phyloP scores from a whole-genome alignment of 768 basidiomycete genomes.

The Macrocybe gigantea region DNA sequence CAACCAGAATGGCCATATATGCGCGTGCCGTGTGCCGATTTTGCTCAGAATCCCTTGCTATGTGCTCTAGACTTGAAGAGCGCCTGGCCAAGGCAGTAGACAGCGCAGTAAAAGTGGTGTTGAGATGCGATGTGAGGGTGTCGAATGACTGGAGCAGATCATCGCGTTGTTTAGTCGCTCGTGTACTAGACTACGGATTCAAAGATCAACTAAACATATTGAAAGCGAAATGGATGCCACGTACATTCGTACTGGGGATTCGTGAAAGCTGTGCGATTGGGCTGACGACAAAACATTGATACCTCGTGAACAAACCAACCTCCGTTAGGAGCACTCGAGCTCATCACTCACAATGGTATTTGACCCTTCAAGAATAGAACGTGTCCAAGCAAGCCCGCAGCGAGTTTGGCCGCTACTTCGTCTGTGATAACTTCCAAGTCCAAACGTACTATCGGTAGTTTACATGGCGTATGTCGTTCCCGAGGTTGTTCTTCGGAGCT shows the following conservation, averaged over 20 bases:
- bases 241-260: conserved; percentile 42
- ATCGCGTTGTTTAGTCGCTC: conserved; percentile 50
- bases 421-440: conserved; percentile 49
- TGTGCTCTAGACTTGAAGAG: too few species aligned
- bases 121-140: conserved; percentile 65
- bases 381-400: conserved; percentile 58
- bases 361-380: conserved; percentile 76
- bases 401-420: conserved; percentile 57
- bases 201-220: too few species aligned
- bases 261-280: conserved; percentile 59
- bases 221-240: too few species aligned
- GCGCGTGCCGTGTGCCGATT: conserved; percentile 23
- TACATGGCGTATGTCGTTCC: too few species aligned
- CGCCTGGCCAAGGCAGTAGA: conserved; percentile 60
- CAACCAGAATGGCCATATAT: conserved; percentile 60
- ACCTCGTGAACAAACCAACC: background rate
- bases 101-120: conserved; percentile 68
- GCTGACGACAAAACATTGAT: conserved; percentile 24
- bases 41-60: background rate
- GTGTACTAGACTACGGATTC: conserved; percentile 36
- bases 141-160: conserved; percentile 66
- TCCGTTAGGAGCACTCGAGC: background rate
- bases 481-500: too few species aligned
- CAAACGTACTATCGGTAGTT: conserved; percentile 36
- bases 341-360: conserved; percentile 71